Evolutionary conservation across 2,329 filamentous ascomycete genomes (phyloP), one percentile per base, ranked within the genome.

Genomic region (Allantophomopsis lycopodina): DNA sequence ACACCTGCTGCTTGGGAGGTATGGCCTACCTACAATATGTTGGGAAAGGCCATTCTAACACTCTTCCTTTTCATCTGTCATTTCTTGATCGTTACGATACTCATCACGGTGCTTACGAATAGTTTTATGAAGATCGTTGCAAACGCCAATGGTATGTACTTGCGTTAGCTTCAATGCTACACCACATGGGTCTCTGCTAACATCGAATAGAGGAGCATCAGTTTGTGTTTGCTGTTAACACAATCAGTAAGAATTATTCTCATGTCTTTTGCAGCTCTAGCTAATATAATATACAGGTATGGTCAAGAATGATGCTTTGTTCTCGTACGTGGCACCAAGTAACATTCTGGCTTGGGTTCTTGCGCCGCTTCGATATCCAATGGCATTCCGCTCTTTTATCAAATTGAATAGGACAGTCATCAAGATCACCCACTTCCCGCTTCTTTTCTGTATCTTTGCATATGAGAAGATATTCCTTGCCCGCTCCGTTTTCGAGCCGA

Each of bases 221-320:
- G 66, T 95, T 94, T 55, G 62, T 95, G 2, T 95, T 96, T 54
- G 89, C 89, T 0, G 87, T 96, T 57, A 96, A 95, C 55, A 93
- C 89, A 4, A 94, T 95, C 37, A 93, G 86, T 28, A 28, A 28
- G 23, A 8, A 5, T 8, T 8, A 5, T 28, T 28, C 23, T 3
- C 11, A 12, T 6, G 23, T 28, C 23, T 28, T 12, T 3, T 6
- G 23, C 5, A 28, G 23, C 23, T 28, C 23, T 28, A 12, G 23
- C 23, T 28, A 28, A 28, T 12, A 28, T 10, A 7, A 20, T 28
- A 12, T 12, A 28, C 10, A 28, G 23, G 23, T 4, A 93, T 94
- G 84, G 89, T 95, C 48, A 96, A 95, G 59, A 94, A 91, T n/a
- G 89, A 96, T 56, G 83, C 87, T 0, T 66, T 95, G 0, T 96